Conservation (phyloP, 768 basidiomycete species). For the Boletellus sp. region DNA sequence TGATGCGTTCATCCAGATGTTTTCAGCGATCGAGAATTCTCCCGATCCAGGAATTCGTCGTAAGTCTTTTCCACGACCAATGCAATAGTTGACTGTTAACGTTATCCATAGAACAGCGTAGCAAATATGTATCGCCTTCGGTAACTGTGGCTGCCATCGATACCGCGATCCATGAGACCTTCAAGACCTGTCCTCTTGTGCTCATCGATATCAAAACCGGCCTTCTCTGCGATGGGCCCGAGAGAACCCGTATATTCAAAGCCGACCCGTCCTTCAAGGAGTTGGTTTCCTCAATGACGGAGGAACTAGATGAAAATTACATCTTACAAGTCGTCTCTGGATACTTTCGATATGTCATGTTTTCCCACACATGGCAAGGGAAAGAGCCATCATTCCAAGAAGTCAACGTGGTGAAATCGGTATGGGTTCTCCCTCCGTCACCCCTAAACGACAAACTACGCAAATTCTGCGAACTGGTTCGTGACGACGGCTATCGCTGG, state of each 20-base stretch:
- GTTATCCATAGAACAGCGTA: not conserved
- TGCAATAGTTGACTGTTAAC: not conserved
- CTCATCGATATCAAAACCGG: constrained; percentile 10
- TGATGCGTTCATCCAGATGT: constrained; percentile 1
- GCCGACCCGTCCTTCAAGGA: constrained; percentile 7
- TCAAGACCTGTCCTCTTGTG: constrained; percentile 6
- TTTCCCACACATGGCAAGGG: constrained; percentile 15
- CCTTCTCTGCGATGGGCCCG: constrained; percentile 5
- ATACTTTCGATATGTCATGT: constrained; percentile 14
- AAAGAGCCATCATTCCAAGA: constrained; percentile 14
- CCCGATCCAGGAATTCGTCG: not conserved
- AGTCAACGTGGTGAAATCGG: constrained; percentile 7
- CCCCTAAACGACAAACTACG: constrained; percentile 6
- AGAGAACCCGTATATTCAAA: constrained; percentile 8
- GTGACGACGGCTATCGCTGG: constrained; percentile 8
- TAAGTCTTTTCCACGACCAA: not conserved
- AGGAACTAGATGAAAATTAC: constrained; percentile 5
- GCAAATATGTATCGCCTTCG: not conserved
- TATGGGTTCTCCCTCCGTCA: constrained; percentile 2
- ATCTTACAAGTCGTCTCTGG: constrained; percentile 2
- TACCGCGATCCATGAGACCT: not conserved
- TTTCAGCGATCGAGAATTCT: constrained; percentile 6
- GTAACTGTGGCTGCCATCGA: not conserved
- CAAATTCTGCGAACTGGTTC: constrained; percentile 9
- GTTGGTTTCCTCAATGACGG: constrained; percentile 7